These are phyloP conservation scores for Irpex lacteus DNA, from an alignment of 1,284 basidiomycete genomes.

Conservation along the genomic window DNA sequence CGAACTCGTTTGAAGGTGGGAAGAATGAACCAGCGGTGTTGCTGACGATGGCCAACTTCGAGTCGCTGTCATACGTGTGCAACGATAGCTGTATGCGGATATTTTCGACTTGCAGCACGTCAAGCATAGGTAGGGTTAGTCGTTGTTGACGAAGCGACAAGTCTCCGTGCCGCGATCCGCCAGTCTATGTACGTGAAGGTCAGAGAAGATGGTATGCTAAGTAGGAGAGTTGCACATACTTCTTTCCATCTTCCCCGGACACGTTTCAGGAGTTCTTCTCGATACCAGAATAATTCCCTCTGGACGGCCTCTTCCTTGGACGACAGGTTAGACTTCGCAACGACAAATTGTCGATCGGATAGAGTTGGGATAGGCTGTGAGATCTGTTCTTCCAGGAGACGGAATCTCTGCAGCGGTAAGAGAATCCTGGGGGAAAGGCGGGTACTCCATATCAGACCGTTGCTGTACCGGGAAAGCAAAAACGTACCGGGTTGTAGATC, in stretches of 20 bases:
- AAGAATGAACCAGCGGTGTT: constrained; percentile 37
- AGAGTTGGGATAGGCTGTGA: constrained; percentile 78
- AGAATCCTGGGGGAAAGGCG: constrained; percentile 53
- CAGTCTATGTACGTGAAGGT: constrained; percentile 46
- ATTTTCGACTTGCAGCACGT: constrained; percentile 65
- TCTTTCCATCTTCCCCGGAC: constrained; percentile 81
- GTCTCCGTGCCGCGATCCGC: constrained; percentile 70
- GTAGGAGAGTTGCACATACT: constrained; percentile 39
- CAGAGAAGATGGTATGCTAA: background rate
- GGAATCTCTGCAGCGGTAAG: constrained; percentile 73
- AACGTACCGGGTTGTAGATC: constrained; percentile 75
- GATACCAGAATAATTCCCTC: constrained; percentile 90
- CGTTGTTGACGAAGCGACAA: constrained; percentile 75
- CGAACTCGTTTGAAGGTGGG: constrained; percentile 55
- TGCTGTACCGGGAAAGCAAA: too few species aligned
- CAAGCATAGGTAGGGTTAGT: constrained; percentile 75
- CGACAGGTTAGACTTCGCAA: constrained; percentile 69
- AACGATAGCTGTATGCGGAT: constrained; percentile 61
- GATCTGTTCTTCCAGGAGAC: constrained; percentile 55
- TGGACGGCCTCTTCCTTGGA: constrained; percentile 58
- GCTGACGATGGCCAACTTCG: constrained; percentile 18
- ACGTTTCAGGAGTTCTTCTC: constrained; percentile 76
- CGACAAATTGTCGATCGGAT: constrained; percentile 89
- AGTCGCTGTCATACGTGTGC: constrained; percentile 30
- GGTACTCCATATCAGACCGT: too few species aligned